Percentiles rank a stretch among this genome's conserved stretches.
Conservation (phyloP, 2,329 filamentous ascomycete species). For the Fusarium sambucinum region DNA sequence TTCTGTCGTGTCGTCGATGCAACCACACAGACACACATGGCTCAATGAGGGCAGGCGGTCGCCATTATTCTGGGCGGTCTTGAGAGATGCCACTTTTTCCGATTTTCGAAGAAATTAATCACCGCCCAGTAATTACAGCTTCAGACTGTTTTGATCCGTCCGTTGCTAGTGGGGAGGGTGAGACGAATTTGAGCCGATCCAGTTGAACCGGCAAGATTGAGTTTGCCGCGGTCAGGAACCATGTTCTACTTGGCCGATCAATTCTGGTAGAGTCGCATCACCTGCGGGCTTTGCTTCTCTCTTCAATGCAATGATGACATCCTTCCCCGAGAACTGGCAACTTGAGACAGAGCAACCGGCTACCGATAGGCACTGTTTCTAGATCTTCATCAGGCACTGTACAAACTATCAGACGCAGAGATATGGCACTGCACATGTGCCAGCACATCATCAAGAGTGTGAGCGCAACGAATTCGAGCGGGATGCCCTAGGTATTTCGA, state of each 20-base stretch:
- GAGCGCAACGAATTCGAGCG: constrained; percentile 2
- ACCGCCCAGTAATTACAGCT: neutral
- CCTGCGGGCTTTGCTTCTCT: neutral
- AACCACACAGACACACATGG: constrained; percentile 38
- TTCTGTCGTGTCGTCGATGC: constrained; percentile 25
- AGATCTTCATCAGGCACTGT: neutral
- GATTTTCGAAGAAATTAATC: constrained; percentile 6
- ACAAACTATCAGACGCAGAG: constrained; percentile 5
- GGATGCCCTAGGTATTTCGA: constrained; percentile 3
- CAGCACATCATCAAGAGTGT: constrained; percentile 3
- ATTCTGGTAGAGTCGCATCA: constrained; percentile 1
- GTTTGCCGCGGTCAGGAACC: constrained; percentile 21
- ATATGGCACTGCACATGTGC: constrained; percentile 8
- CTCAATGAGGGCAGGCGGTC: constrained; percentile 21
- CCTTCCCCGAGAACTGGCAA: neutral
- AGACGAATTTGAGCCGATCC: neutral
- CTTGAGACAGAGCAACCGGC: neutral
- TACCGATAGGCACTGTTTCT: neutral
- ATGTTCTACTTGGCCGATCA: constrained; percentile 12
- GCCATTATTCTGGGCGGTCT: constrained; percentile 1
- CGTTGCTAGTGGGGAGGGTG: neutral
- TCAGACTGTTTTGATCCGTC: neutral
- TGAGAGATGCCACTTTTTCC: constrained; percentile 6
- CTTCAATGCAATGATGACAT: constrained; percentile 18
- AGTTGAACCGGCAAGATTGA: constrained; percentile 7